phyloP scores from a whole-genome alignment of 305 asterid genomes.

The Rubia balearica region DNA sequence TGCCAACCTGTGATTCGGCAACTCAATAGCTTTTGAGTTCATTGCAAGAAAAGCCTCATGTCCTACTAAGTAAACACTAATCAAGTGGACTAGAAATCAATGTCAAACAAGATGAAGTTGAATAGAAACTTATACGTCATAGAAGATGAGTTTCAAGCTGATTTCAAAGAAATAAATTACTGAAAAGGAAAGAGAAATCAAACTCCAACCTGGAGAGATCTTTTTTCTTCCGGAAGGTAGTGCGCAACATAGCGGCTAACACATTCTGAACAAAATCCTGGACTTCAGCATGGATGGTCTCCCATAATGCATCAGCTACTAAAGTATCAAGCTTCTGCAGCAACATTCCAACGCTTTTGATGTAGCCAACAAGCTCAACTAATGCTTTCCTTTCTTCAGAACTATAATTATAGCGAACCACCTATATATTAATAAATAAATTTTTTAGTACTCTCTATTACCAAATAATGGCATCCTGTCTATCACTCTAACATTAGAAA shows the following conservation, averaged over 20 bases:
- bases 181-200: neutral
- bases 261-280: slow-evolving; percentile 98
- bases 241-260: slow-evolving; percentile 77
- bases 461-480: neutral
- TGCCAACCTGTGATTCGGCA: neutral
- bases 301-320: slow-evolving; percentile 98
- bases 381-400: slow-evolving; percentile 86
- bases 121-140: neutral
- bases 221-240: slow-evolving; percentile 91
- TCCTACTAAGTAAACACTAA: neutral
- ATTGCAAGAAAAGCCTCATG: neutral
- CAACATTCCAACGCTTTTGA: slow-evolving; percentile 78
- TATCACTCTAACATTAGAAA: neutral
- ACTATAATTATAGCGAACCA: slow-evolving; percentile 84
- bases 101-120: neutral
- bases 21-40: neutral
- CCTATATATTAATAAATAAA: slow-evolving; percentile 36
- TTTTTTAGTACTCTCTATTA: neutral
- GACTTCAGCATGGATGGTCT: slow-evolving; percentile 95
- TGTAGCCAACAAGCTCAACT: slow-evolving; percentile 90
- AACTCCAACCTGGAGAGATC: slow-evolving; percentile 75
- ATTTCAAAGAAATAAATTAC: neutral
- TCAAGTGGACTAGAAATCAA: neutral
- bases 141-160: neutral
- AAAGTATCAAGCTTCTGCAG: slow-evolving; percentile 91